Evolutionary conservation across 2,329 filamentous ascomycete species (phyloP).

Genomic region (Chalara sp.): DNA sequence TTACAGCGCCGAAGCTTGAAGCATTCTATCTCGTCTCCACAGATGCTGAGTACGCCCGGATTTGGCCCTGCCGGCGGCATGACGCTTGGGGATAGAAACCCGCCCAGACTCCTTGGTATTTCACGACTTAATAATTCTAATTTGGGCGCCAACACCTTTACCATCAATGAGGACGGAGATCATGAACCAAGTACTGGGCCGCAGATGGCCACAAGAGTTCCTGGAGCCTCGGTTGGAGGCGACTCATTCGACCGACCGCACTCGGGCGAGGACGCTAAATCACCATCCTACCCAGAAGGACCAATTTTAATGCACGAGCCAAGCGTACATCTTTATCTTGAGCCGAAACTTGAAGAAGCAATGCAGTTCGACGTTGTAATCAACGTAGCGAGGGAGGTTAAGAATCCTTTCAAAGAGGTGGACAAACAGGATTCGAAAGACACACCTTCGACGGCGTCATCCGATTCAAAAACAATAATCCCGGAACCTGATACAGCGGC

Average conservation of each 20-base stretch:
- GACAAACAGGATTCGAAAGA: slow-evolving; percentile 24
- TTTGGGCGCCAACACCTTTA: slow-evolving; percentile 20
- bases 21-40: slow-evolving; percentile 61
- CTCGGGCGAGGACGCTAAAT: slow-evolving; percentile 72
- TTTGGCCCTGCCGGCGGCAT: slow-evolving; percentile 58
- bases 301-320: slow-evolving; percentile 77
- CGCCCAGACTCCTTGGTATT: slow-evolving; percentile 13
- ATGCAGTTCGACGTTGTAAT: slow-evolving; percentile 74
- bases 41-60: slow-evolving; percentile 55
- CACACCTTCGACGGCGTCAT: slow-evolving; percentile 23
- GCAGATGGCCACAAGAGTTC: slow-evolving; percentile 51
- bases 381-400: slow-evolving; percentile 77
- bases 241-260: slow-evolving; percentile 62
- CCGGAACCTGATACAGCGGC: slow-evolving; percentile 43
- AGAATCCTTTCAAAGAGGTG: slow-evolving; percentile 58
- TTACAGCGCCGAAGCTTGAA: slow-evolving; percentile 57
- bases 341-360: slow-evolving; percentile 73
- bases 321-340: slow-evolving; percentile 70
- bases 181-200: slow-evolving; percentile 48
- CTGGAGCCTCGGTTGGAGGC: slow-evolving; percentile 43
- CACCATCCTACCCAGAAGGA: slow-evolving; percentile 74
- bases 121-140: slow-evolving; percentile 25
- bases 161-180: slow-evolving; percentile 26
- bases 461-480: slow-evolving; percentile 19
- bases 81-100: slow-evolving; percentile 44